These are phyloP conservation scores for Aeminium ludgeri DNA, from an alignment of 495 filamentous ascomycete species.

Conservation along the genomic window DNA sequence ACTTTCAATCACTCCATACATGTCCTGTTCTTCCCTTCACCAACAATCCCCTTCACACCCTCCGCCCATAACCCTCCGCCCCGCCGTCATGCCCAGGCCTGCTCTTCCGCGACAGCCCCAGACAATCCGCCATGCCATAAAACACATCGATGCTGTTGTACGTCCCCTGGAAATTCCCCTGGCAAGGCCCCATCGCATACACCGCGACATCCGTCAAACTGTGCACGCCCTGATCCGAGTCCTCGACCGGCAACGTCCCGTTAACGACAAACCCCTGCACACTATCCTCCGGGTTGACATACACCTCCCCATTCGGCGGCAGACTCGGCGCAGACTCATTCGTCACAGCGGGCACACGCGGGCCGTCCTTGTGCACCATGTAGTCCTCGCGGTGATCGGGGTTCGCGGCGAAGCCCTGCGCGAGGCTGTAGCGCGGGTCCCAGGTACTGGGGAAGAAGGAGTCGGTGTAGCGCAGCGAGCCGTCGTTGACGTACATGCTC, in stretches of 20 bases:
- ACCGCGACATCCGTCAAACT: conserved; percentile 60
- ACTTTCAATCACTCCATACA: no score
- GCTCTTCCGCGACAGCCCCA: conserved; percentile 34
- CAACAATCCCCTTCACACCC: no score
- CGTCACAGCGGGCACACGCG: neutral
- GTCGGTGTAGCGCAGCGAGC: conserved; percentile 36
- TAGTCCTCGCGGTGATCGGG: conserved; percentile 55
- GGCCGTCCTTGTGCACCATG: conserved; percentile 28
- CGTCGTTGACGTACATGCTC: conserved; percentile 43
- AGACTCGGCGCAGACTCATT: no score
- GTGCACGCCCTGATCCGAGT: conserved; percentile 46
- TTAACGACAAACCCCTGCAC: conserved; percentile 49
- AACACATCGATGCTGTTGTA: conserved; percentile 56
- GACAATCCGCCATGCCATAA: conserved; percentile 51
- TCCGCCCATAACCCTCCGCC: no score
- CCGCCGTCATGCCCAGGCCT: no score
- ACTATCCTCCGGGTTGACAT: conserved; percentile 43
- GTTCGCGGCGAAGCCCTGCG: conserved; percentile 42
- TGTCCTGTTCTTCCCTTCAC: no score
- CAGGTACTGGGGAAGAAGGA: conserved; percentile 56
- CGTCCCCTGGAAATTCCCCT: conserved; percentile 51
- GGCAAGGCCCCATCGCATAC: conserved; percentile 54
- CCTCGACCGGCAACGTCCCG: conserved; percentile 42
- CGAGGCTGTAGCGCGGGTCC: conserved; percentile 60
- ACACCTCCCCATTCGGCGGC: conserved; percentile 27